Percentiles rank a stretch among this genome's conserved stretches.
These are phyloP conservation scores for Solanum paucissectum DNA, from an alignment of 257 asterid genomes.

Conservation along the genomic window DNA sequence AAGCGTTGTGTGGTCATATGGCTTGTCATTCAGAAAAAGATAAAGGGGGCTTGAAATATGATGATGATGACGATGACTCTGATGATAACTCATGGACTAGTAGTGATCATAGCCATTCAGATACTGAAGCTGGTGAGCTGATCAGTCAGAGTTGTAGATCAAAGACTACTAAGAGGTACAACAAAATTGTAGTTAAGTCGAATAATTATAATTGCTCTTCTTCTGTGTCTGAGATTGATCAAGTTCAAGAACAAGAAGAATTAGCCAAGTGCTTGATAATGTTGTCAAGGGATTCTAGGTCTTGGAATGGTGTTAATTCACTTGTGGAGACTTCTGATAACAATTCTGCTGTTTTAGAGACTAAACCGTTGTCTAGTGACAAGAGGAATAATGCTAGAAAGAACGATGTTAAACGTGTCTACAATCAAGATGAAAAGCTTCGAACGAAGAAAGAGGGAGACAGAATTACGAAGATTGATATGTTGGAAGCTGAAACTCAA, in stretches of 20 bases:
- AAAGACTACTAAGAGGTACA: slow-evolving; percentile 36
- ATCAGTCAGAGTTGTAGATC: slow-evolving; percentile 24
- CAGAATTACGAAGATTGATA: slow-evolving; percentile 17
- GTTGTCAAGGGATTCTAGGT: slow-evolving; percentile 68
- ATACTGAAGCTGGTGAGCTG: slow-evolving; percentile 35
- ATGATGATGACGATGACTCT: neutral
- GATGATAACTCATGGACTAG: slow-evolving; percentile 53
- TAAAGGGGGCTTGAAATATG: slow-evolving; percentile 30
- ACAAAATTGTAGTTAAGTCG: slow-evolving; percentile 33
- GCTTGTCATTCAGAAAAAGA: slow-evolving; percentile 90
- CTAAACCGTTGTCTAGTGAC: slow-evolving; percentile 67
- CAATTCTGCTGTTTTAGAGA: slow-evolving; percentile 63
- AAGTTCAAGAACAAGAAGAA: slow-evolving; percentile 63
- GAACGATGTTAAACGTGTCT: slow-evolving; percentile 1
- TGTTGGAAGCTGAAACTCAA: slow-evolving; percentile 23
- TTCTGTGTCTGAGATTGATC: slow-evolving; percentile 62
- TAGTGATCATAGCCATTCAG: slow-evolving; percentile 32
- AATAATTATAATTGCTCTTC: slow-evolving; percentile 28
- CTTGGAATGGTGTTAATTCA: slow-evolving; percentile 41
- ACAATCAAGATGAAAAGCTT: slow-evolving; percentile 10
- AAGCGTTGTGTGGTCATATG: slow-evolving; percentile 97
- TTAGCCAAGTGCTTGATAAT: slow-evolving; percentile 69
- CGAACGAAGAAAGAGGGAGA: slow-evolving; percentile 17
- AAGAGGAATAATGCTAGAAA: slow-evolving; percentile 19
- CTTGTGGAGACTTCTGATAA: slow-evolving; percentile 87